Evolutionary conservation across 1,284 basidiomycete species (phyloP).

Genomic region (Pyrrhoderma lamaoense): DNA sequence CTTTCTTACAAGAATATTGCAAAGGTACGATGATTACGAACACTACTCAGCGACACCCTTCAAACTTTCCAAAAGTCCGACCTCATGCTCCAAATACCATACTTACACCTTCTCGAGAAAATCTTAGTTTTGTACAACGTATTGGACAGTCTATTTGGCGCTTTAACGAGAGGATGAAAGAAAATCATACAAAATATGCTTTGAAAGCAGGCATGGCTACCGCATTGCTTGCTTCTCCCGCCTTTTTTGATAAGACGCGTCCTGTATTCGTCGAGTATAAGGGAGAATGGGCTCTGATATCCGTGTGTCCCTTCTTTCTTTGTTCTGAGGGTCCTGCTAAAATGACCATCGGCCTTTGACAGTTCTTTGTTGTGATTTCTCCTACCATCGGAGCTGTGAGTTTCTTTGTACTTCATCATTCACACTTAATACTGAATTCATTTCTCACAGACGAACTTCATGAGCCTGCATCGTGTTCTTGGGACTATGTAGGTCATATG

Average conservation of each 20-base stretch:
- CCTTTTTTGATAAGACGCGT: slow-evolving; percentile 75
- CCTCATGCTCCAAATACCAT: slow-evolving; percentile 81
- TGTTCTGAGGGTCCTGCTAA: slow-evolving; percentile 11
- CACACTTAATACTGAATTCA: neutral
- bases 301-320: no score
- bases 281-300: slow-evolving; percentile 94
- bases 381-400: slow-evolving; percentile 79
- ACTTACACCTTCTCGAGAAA: slow-evolving; percentile 60
- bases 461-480: slow-evolving; percentile 69
- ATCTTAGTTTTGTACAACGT: slow-evolving; percentile 52
- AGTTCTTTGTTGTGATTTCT: slow-evolving; percentile 87
- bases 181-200: slow-evolving; percentile 80
- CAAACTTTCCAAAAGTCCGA: slow-evolving; percentile 74
- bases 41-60: slow-evolving; percentile 47
- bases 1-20: slow-evolving; percentile 6
- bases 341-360: slow-evolving; percentile 1
- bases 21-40: slow-evolving; percentile 58
- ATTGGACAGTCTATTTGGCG: slow-evolving; percentile 72
- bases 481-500: slow-evolving; percentile 65
- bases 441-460: slow-evolving; percentile 62
- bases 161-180: slow-evolving; percentile 59
- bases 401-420: slow-evolving; percentile 20
- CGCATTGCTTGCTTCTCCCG: slow-evolving; percentile 76
- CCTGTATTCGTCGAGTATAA: slow-evolving; percentile 74
- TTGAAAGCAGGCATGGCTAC: slow-evolving; percentile 82